These are phyloP conservation scores for Lobulomyces angularis DNA, from an alignment of 192 early-diverging fungal genomes.

Conservation along the genomic window DNA sequence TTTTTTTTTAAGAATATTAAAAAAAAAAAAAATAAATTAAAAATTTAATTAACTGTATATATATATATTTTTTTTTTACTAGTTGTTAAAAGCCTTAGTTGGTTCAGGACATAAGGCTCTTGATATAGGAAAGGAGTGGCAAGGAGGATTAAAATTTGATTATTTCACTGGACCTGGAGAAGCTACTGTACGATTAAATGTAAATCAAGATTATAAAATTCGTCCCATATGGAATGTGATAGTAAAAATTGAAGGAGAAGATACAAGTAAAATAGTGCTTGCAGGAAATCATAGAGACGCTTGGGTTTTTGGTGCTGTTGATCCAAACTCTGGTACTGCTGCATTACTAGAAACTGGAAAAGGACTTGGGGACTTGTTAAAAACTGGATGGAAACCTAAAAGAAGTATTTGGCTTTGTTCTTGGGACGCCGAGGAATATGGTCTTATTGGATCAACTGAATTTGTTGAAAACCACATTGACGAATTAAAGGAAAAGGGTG, in stretches of 20 bases:
- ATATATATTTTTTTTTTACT: too few relatives aligned
- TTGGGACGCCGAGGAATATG: conserved; percentile 59
- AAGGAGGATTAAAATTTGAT: conserved; percentile 33
- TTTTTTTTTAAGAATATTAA: too few relatives aligned
- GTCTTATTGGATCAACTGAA: conserved; percentile 49
- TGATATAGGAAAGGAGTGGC: conserved; percentile 23
- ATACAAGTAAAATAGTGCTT: conserved; percentile 35
- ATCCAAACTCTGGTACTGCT: conserved; percentile 47
- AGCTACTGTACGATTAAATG: conserved; percentile 25
- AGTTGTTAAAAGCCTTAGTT: conserved; percentile 34
- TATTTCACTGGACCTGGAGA: conserved; percentile 39
- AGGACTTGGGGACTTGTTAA: conserved; percentile 31
- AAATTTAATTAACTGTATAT: too few relatives aligned
- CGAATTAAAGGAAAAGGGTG: conserved; percentile 30
- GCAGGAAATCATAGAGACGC: conserved; percentile 56
- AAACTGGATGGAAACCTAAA: conserved; percentile 46
- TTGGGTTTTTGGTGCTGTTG: conserved; percentile 51
- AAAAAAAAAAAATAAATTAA: too few relatives aligned
- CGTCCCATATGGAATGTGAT: conserved; percentile 50
- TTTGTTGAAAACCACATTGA: conserved; percentile 47
- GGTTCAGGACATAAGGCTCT: conserved; percentile 24
- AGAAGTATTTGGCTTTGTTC: conserved; percentile 45
- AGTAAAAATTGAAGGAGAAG: conserved; percentile 36
- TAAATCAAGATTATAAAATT: conserved; percentile 32
- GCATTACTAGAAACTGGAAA: conserved; percentile 42